Percentiles rank a stretch among this genome's conserved stretches.
Evolutionary conservation across 257 asterid genomes (phyloP).

Genomic region (Scutellaria baicalensis): DNA sequence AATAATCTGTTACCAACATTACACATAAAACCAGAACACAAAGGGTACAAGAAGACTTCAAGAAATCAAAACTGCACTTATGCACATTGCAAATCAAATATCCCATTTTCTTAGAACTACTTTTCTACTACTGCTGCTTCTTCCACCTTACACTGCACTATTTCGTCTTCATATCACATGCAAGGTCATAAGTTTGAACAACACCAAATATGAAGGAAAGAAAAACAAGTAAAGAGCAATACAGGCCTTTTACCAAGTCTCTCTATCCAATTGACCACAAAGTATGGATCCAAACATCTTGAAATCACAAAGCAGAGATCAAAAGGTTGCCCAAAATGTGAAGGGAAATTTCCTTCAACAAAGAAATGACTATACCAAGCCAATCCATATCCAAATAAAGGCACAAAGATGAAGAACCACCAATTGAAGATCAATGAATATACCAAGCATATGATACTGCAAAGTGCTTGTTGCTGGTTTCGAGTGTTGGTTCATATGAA

Average conservation of each 20-base stretch:
- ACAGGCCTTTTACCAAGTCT: conserved; percentile 97
- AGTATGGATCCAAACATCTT: conserved; percentile 96
- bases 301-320: conserved; percentile 86
- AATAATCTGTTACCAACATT: too few relatives aligned
- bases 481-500: conserved; percentile 86
- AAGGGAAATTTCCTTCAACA: conserved; percentile 82
- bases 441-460: conserved; percentile 62
- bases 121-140: too few relatives aligned
- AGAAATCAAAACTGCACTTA: too few relatives aligned
- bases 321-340: conserved; percentile 87
- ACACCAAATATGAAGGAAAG: too few relatives aligned
- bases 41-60: too few relatives aligned
- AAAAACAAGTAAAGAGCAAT: conserved; percentile 20
- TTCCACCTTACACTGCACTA: too few relatives aligned
- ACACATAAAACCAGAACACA: too few relatives aligned
- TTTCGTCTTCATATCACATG: too few relatives aligned
- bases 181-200: too few relatives aligned
- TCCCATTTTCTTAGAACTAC: conserved; percentile 8
- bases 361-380: conserved; percentile 96
- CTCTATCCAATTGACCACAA: conserved; percentile 82
- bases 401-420: conserved; percentile 66
- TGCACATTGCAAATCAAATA: neutral
- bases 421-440: conserved; percentile 69
- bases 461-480: conserved; percentile 72
- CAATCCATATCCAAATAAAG: conserved; percentile 67